These are phyloP conservation scores for Linnemannia schmuckeri DNA, from an alignment of 192 early-diverging fungal genomes.

Conservation along the genomic window DNA sequence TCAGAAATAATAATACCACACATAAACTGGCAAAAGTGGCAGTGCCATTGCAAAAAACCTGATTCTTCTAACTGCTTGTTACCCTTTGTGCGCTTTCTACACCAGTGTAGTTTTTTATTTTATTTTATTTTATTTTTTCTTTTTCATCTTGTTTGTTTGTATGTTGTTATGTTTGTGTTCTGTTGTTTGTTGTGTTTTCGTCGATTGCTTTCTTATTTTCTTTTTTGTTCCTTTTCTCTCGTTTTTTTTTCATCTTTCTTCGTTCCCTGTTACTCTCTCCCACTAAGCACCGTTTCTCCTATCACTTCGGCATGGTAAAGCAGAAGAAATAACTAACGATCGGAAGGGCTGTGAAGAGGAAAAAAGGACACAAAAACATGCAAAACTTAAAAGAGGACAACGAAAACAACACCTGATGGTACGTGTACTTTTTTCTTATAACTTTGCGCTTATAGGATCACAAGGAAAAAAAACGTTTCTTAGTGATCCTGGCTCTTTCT, in stretches of 20 bases:
- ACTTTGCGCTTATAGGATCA: background rate
- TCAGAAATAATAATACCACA: no score
- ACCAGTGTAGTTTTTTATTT: no score
- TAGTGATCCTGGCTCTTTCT: background rate
- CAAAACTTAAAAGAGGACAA: no score
- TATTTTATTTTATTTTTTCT: no score
- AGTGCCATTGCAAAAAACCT: background rate
- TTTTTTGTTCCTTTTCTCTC: background rate
- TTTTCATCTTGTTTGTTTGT: background rate
- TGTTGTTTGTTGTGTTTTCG: background rate
- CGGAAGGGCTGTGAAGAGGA: background rate
- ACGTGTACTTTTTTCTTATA: background rate
- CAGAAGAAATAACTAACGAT: background rate
- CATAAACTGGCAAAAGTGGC: no score
- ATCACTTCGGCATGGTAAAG: background rate
- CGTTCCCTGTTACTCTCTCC: background rate
- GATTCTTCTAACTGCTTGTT: background rate
- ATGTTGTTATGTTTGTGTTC: background rate
- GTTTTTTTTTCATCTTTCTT: background rate
- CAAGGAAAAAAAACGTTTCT: background rate
- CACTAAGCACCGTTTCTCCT: background rate
- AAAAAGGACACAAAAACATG: background rate
- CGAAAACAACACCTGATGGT: no score
- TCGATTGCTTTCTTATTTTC: background rate
- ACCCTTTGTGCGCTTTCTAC: background rate